Conservation (phyloP, 768 basidiomycete genomes). For the Tricholomella constricta region DNA sequence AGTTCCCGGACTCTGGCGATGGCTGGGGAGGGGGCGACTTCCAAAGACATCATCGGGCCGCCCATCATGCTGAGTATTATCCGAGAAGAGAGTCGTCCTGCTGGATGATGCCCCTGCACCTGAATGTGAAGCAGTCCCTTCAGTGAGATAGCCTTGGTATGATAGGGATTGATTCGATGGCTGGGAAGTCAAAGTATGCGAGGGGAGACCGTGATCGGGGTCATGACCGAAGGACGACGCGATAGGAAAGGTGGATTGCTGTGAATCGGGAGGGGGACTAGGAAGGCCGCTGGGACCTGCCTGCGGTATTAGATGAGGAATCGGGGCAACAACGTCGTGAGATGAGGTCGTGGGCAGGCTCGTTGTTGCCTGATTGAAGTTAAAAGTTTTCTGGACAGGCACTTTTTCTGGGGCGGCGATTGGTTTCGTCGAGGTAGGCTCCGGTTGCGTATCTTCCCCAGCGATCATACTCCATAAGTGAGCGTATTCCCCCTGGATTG, state of each 20-base stretch:
- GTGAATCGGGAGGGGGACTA: neutral
- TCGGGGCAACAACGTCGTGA: conserved; percentile 1
- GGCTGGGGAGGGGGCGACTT: neutral
- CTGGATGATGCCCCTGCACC: conserved; percentile 8
- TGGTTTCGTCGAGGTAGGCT: neutral
- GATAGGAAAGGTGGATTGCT: conserved; percentile 1
- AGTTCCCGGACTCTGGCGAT: neutral
- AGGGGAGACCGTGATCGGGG: conserved; percentile 2
- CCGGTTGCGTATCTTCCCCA: conserved; percentile 7
- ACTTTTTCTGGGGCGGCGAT: neutral
- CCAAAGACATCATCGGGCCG: neutral
- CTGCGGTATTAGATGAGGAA: neutral
- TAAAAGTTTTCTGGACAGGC: conserved; percentile 1
- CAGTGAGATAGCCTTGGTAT: conserved; percentile 8
- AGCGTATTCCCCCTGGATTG: conserved; percentile 16
- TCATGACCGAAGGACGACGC: conserved; percentile 1
- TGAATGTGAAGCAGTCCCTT: neutral
- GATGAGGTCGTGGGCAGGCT: neutral
- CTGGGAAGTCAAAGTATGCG: conserved; percentile 10
- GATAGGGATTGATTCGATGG: conserved; percentile 11
- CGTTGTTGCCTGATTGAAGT: neutral
- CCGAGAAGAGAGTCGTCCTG: conserved; percentile 5
- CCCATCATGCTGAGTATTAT: conserved; percentile 4
- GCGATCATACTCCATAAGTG: conserved; percentile 19
- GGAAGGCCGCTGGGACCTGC: neutral